phyloP scores from a whole-genome alignment of 495 filamentous ascomycete genomes.

The Immersiella caudata region DNA sequence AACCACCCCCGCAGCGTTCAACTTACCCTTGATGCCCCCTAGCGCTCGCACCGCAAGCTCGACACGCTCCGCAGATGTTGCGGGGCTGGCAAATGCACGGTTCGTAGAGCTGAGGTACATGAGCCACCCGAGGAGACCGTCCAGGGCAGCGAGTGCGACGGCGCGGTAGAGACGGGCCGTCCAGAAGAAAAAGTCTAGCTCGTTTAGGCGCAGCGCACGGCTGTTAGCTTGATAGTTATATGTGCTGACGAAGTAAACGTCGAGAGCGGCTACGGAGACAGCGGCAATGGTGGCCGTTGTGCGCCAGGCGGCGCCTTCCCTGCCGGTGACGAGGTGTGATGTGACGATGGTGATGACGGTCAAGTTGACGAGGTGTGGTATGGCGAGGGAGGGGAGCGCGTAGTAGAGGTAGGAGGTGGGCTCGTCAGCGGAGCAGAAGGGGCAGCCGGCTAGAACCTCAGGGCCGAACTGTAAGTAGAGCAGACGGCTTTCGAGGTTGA shows the following conservation, averaged over 20 bases:
- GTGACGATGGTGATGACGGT: slow-evolving; percentile 68
- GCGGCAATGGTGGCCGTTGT: slow-evolving; percentile 65
- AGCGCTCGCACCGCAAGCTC: slow-evolving; percentile 46
- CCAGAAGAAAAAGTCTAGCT: slow-evolving; percentile 72
- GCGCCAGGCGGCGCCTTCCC: slow-evolving; percentile 67
- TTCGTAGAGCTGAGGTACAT: slow-evolving; percentile 79
- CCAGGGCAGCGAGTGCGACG: slow-evolving; percentile 60
- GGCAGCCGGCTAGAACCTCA: slow-evolving; percentile 67
- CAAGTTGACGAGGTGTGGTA: slow-evolving; percentile 79
- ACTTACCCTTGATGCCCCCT: slow-evolving; percentile 42
- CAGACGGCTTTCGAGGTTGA: slow-evolving; percentile 68
- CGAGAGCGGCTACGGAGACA: slow-evolving; percentile 59
- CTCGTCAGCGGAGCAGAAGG: slow-evolving; percentile 79
- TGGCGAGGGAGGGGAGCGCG: slow-evolving; percentile 70
- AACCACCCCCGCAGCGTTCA: slow-evolving; percentile 57
- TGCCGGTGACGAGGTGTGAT: slow-evolving; percentile 53
- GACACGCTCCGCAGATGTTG: slow-evolving; percentile 50
- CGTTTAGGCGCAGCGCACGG: slow-evolving; percentile 56
- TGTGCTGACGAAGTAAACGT: slow-evolving; percentile 60
- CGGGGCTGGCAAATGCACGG: slow-evolving; percentile 55
- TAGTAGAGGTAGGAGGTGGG: slow-evolving; percentile 75
- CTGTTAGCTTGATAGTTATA: slow-evolving; percentile 67
- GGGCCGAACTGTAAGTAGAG: slow-evolving; percentile 85
- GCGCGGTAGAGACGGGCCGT: slow-evolving; percentile 61
- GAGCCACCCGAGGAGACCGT: slow-evolving; percentile 60